Evolutionary conservation across 495 filamentous ascomycete species (phyloP).

Genomic region (Penicillium robsamsonii): DNA sequence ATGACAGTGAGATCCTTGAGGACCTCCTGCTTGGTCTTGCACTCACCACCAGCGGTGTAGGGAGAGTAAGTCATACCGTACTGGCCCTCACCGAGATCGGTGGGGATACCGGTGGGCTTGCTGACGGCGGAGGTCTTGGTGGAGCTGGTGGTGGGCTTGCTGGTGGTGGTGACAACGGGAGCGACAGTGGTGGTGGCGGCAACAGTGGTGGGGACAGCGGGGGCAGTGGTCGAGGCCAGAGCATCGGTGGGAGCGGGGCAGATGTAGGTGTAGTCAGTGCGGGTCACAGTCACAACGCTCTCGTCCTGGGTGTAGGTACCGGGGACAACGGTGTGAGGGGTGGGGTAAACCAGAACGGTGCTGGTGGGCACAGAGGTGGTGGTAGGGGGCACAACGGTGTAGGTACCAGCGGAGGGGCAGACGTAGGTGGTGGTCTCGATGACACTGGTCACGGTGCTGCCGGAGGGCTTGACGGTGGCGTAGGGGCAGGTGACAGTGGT

Average conservation of each 20-base stretch:
- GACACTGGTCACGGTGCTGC: constrained; percentile 65
- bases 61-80: constrained; percentile 95
- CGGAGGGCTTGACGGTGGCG: constrained; percentile 61
- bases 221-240: constrained; percentile 23
- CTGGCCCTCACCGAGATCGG: constrained; percentile 44
- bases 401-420: constrained; percentile 76
- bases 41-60: constrained; percentile 59
- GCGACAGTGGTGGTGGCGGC: constrained; percentile 26
- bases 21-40: constrained; percentile 66
- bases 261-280: constrained; percentile 65
- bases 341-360: constrained; percentile 63
- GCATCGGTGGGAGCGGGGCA: constrained; percentile 62
- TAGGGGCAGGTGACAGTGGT: constrained; percentile 75
- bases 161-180: constrained; percentile 19
- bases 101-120: background rate
- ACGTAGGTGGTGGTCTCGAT: constrained; percentile 71
- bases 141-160: constrained; percentile 9
- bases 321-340: constrained; percentile 60
- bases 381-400: constrained; percentile 68
- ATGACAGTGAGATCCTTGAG: constrained; percentile 65
- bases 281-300: constrained; percentile 63
- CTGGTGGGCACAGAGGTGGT: constrained; percentile 56
- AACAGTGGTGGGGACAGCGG: constrained; percentile 21
- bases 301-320: constrained; percentile 74
- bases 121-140: constrained; percentile 18